These are phyloP conservation scores for Fusarium sp. DNA, from an alignment of 2,329 filamentous ascomycete species.

Conservation along the genomic window DNA sequence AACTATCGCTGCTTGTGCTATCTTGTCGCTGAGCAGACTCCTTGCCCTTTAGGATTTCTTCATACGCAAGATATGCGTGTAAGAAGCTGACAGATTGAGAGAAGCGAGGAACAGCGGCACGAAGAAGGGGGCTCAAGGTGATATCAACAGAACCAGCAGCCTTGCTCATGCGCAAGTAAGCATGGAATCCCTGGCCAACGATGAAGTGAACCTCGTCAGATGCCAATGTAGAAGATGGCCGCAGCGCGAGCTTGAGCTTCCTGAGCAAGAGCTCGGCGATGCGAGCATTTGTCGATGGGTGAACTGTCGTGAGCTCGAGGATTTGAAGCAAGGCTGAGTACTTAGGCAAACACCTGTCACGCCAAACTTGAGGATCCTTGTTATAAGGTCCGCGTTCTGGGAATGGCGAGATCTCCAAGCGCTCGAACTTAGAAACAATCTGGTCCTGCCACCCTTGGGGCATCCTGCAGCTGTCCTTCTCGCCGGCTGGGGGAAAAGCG, in stretches of 20 bases:
- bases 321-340: conserved; percentile 76
- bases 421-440: conserved; percentile 77
- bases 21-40: conserved; percentile 42
- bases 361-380: conserved; percentile 72
- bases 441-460: conserved; percentile 79
- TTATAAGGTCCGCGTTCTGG: conserved; percentile 73
- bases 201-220: conserved; percentile 78
- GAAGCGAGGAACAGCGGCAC: conserved; percentile 74
- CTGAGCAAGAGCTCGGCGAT: conserved; percentile 74
- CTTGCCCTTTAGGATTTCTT: conserved; percentile 51
- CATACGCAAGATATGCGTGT: conserved; percentile 70
- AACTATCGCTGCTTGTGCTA: conserved; percentile 58
- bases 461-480: conserved; percentile 67
- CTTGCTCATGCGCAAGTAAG: conserved; percentile 75
- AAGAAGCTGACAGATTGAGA: conserved; percentile 75
- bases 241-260: conserved; percentile 74
- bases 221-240: conserved; percentile 68
- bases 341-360: conserved; percentile 72
- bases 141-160: conserved; percentile 69
- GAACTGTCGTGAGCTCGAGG: conserved; percentile 70
- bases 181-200: conserved; percentile 78
- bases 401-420: conserved; percentile 72
- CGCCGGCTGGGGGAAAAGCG: conserved; percentile 65
- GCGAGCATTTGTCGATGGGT: conserved; percentile 74
- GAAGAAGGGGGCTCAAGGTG: conserved; percentile 73